Evolutionary conservation across 352 stramenopile species (phyloP).

Genomic region (Aphanomyces stellatus): DNA sequence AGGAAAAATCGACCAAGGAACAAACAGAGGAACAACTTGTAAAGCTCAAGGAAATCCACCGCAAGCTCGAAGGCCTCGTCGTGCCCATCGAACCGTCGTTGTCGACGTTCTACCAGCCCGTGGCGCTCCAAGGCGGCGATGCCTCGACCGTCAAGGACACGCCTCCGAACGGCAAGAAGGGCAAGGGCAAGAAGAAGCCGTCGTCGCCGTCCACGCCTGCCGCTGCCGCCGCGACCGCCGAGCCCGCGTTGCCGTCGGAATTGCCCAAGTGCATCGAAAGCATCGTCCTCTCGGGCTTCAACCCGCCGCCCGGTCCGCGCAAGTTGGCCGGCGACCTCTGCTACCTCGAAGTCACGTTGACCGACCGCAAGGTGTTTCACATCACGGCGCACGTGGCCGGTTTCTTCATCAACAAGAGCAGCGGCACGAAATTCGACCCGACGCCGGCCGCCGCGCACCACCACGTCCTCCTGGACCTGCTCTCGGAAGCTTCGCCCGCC

Average conservation of each 20-base stretch:
- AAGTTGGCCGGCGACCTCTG: constrained; percentile 89
- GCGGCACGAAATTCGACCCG: constrained; percentile 69
- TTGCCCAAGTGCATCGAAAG: constrained; percentile 82
- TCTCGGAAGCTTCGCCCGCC: constrained; percentile 51
- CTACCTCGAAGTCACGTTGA: constrained; percentile 86
- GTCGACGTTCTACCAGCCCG: constrained; percentile 52
- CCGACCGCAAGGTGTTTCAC: constrained; percentile 63
- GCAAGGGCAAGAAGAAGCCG: constrained; percentile 29
- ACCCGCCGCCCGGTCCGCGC: constrained; percentile 88
- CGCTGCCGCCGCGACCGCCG: constrained; percentile 24
- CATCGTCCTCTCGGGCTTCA: constrained; percentile 91
- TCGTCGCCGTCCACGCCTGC: constrained; percentile 4
- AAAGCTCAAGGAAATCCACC: constrained; percentile 70
- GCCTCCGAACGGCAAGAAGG: constrained; percentile 25
- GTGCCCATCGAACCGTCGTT: constrained; percentile 56
- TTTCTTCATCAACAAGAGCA: constrained; percentile 92
- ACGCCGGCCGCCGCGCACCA: constrained; percentile 34
- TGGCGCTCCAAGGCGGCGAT: constrained; percentile 23
- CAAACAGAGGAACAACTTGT: constrained; percentile 74
- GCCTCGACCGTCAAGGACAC: constrained; percentile 26
- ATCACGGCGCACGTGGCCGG: constrained; percentile 88
- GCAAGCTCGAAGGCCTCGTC: constrained; percentile 66
- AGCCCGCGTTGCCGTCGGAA: constrained; percentile 35
- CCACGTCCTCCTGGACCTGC: constrained; percentile 76
- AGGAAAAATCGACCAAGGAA: constrained; percentile 58